Evolutionary conservation across 306 rosid genomes (phyloP).

Genomic region (Prosopis cineraria): DNA sequence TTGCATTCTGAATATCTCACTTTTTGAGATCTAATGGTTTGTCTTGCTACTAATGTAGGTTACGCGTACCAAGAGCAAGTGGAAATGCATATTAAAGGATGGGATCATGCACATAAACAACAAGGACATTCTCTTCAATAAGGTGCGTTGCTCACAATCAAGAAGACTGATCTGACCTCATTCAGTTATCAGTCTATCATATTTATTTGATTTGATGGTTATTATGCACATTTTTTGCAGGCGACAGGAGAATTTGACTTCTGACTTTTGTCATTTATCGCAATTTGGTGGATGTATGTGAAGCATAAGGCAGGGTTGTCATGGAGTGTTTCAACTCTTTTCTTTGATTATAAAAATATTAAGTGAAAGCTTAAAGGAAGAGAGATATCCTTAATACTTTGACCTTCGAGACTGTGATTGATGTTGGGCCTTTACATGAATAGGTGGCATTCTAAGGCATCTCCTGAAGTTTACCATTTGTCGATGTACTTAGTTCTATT

Average conservation of each 20-base stretch:
- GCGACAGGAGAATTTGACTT: conserved; percentile 97
- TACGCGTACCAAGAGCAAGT: conserved; percentile 96
- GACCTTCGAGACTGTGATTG: conserved; percentile 51
- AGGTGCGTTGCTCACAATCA: conserved; percentile 53
- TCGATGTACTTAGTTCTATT: conserved; percentile 53
- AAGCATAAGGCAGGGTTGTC: conserved; percentile 45
- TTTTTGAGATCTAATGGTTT: not conserved
- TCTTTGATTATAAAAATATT: conserved; percentile 55
- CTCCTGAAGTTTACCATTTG: conserved; percentile 44
- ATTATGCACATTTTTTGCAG: conserved; percentile 49
- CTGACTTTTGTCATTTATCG: conserved; percentile 57
- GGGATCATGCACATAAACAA: conserved; percentile 96
- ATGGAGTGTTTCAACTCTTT: conserved; percentile 49
- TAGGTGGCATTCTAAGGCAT: conserved; percentile 55
- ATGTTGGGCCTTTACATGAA: conserved; percentile 64
- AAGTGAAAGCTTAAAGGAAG: conserved; percentile 56
- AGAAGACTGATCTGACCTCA: conserved; percentile 18
- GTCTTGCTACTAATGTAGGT: conserved; percentile 54
- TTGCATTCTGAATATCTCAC: not conserved
- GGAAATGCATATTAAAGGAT: conserved; percentile 97
- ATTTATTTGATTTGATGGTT: conserved; percentile 6
- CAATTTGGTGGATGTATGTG: conserved; percentile 33
- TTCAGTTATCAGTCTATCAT: conserved; percentile 25
- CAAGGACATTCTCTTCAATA: conserved; percentile 94
- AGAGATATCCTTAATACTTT: conserved; percentile 53